Evolutionary conservation across 169 alveolate genomes (phyloP).

Genomic region (Eimeria praecox): DNA sequence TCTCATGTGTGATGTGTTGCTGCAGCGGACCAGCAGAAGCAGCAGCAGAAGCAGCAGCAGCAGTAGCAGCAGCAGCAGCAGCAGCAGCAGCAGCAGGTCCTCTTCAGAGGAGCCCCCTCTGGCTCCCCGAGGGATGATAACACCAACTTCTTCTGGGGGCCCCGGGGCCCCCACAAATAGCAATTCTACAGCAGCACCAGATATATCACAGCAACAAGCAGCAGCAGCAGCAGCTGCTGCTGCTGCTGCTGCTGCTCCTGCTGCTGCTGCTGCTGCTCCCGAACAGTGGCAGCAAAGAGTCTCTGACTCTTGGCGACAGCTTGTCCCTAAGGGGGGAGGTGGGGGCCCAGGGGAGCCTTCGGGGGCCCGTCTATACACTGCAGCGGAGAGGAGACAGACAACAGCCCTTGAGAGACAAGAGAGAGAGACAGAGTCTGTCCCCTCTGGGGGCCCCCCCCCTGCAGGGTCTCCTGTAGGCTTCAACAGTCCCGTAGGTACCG

Average conservation of each 20-base stretch:
- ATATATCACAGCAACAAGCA: background rate
- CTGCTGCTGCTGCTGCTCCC: background rate
- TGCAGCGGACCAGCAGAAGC: conserved; percentile 29
- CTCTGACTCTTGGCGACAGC: conserved; percentile 19
- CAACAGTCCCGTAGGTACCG: background rate
- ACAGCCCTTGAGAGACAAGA: no score
- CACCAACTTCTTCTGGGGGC: background rate
- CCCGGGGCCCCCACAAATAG: background rate
- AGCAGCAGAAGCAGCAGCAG: conserved; percentile 55
- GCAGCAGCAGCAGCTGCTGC: conserved; percentile 40
- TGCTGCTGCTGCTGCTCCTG: conserved; percentile 20
- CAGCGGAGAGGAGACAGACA: no score
- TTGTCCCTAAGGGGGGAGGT: background rate
- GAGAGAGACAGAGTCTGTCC: no score
- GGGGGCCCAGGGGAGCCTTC: background rate
- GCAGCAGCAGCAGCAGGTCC: background rate
- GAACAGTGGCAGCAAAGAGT: background rate
- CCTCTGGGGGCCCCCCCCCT: no score
- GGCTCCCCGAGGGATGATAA: background rate
- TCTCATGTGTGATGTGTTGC: background rate
- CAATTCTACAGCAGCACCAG: background rate
- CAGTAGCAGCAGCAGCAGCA: conserved; percentile 2
- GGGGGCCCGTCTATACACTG: no score
- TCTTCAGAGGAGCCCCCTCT: background rate
- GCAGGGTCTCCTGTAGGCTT: background rate